These are phyloP conservation scores for Asterionellopsis glacialis DNA, from an alignment of 108 stramenopile genomes.

Conservation along the genomic window DNA sequence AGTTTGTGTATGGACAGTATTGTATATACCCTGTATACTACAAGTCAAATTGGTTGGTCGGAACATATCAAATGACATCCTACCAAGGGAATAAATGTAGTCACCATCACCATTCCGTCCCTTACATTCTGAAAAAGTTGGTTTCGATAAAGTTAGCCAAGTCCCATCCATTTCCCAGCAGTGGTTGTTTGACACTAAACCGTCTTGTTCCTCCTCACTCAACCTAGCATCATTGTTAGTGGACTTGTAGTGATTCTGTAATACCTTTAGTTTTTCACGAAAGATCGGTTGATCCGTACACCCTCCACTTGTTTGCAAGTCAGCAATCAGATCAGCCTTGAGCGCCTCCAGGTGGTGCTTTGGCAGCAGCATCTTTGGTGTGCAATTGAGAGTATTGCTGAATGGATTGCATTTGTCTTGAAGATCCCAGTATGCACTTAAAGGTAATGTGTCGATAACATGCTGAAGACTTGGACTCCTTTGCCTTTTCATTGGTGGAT, in stretches of 20 bases:
- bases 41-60: slow-evolving; percentile 50
- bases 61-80: slow-evolving; percentile 74
- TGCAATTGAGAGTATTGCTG: too few species aligned
- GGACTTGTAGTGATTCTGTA: not conserved
- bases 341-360: not conserved
- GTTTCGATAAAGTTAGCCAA: slow-evolving; percentile 67
- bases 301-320: not conserved
- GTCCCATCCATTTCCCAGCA: slow-evolving; percentile 19
- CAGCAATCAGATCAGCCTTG: not conserved
- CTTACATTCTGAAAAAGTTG: slow-evolving; percentile 37
- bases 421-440: too few species aligned
- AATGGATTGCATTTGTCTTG: too few species aligned
- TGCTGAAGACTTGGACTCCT: too few species aligned
- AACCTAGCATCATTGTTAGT: not conserved
- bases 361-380: too few species aligned
- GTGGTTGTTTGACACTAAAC: too few species aligned
- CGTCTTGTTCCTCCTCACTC: not conserved
- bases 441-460: too few species aligned
- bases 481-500: too few species aligned
- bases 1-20: slow-evolving; percentile 22
- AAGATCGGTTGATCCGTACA: not conserved
- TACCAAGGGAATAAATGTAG: slow-evolving; percentile 51
- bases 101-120: slow-evolving; percentile 58
- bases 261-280: not conserved
- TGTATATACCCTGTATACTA: slow-evolving; percentile 54